Percentiles rank a stretch among this genome's conserved stretches.
These are phyloP conservation scores for Plasmodium falciparum DNA, from an alignment of 169 alveolate species.

Conservation along the genomic window DNA sequence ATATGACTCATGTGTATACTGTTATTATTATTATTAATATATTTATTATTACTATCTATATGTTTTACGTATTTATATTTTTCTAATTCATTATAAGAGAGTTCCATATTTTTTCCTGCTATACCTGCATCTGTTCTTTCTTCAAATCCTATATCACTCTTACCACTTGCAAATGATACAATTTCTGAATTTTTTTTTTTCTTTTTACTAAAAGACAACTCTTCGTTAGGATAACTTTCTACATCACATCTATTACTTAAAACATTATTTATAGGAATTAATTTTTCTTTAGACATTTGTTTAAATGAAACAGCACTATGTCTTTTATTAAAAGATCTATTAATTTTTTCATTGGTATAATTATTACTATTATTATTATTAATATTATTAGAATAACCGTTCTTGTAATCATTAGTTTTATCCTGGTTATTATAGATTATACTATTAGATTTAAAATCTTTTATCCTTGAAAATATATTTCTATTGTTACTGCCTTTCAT, in stretches of 20 bases:
- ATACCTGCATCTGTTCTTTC: neutral
- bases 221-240: slow-evolving; percentile 4
- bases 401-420: too few relatives aligned
- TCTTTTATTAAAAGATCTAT: slow-evolving; percentile 15
- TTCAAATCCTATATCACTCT: slow-evolving; percentile 9
- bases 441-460: too few relatives aligned
- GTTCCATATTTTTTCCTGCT: slow-evolving; percentile 20
- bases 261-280: slow-evolving; percentile 12
- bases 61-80: slow-evolving; percentile 18
- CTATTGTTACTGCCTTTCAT: slow-evolving; percentile 12
- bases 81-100: slow-evolving; percentile 28
- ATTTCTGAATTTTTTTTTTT: slow-evolving; percentile 20
- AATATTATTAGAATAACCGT: too few relatives aligned
- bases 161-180: slow-evolving; percentile 10
- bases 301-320: slow-evolving; percentile 73
- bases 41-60: slow-evolving; percentile 8
- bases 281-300: slow-evolving; percentile 70
- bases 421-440: too few relatives aligned
- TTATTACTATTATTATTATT: neutral
- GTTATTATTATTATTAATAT: too few relatives aligned
- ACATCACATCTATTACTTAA: neutral
- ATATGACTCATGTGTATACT: too few relatives aligned
- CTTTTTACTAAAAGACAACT: neutral
- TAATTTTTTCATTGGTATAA: neutral
- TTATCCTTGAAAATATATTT: neutral